Evolutionary conservation across 805 yeast species (phyloP), one percentile per base, ranked within the genome.

Genomic region (Kodamaea kaohsiungensis): DNA sequence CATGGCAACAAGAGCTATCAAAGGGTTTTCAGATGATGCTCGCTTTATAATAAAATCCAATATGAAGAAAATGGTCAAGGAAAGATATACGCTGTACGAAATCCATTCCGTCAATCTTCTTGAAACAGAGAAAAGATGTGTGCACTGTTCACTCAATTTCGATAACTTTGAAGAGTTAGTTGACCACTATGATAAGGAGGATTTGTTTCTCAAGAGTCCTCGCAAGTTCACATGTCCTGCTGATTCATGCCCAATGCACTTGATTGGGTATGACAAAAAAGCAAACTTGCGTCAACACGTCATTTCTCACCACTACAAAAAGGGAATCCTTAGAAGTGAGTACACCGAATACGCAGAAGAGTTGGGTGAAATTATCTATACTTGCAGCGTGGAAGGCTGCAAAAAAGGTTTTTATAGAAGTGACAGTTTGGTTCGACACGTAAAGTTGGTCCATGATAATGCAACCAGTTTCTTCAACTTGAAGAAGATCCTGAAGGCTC

Each of bases 211-310:
- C 13, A 50, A 48, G 30, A 42, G 39, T 38, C 56, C 57, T 15
- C 65, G 80, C 13, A 68, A 71, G 2, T 69, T 60, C 58, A 62
- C 62, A 27, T 77, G 81, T 56, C 59, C 66, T 1, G 58, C 64
- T 15, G 51, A 56, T 6, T 61, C 58, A 7, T 77, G 81, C 40
- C 78, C 79, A 3, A 77, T 79, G 80, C 65, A 66, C 27, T 58
- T 69, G 12, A 70, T 77, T 22, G 81, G 81, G 1, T 76, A 65
- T 47, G 61, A 62, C 39, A 67, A 69, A 46, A 70, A 65, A 48
- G 66, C 67, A 2, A 59, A 62, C 42, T 58, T 71, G 37, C 58
- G 73, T 38, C 68, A 68, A 40, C 76, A 71, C 48, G 58, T 67
- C 2, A 61, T 65, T 13, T 45, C 56, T n/a, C 58, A 59, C 17